Conservation (phyloP, 2,329 filamentous ascomycete genomes). For the Hymenoscyphus linearis region DNA sequence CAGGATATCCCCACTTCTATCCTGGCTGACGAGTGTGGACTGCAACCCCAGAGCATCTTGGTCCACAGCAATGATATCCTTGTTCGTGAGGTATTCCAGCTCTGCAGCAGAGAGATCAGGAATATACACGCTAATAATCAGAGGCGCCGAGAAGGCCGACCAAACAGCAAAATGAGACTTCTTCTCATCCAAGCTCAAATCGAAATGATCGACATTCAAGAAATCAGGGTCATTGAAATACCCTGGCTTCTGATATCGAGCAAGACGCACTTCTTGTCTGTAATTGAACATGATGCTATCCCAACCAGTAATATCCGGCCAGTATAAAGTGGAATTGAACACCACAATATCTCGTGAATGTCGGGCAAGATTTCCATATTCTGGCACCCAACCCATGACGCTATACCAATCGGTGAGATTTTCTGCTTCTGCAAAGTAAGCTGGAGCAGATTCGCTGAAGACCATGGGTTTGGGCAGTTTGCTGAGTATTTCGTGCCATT, state of each 20-base stretch:
- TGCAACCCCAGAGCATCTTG: constrained; percentile 30
- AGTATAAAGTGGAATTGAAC: constrained; percentile 25
- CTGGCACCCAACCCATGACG: constrained; percentile 41
- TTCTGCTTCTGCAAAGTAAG: constrained; percentile 45
- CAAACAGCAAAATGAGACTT: constrained; percentile 29
- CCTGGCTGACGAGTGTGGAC: constrained; percentile 41
- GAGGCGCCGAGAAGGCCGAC: constrained; percentile 26
- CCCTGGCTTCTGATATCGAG: constrained; percentile 32
- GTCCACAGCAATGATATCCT: constrained; percentile 26
- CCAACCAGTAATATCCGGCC: constrained; percentile 34
- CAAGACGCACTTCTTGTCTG: constrained; percentile 31
- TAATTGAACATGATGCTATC: constrained; percentile 45
- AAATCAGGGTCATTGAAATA: constrained; percentile 34
- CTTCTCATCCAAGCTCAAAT: constrained; percentile 24
- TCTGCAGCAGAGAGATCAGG: constrained; percentile 32
- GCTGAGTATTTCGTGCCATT: constrained; percentile 38
- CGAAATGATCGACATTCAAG: constrained; percentile 27
- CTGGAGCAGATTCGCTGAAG: constrained; percentile 36
- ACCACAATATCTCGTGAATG: constrained; percentile 31
- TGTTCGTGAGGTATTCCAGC: constrained; percentile 35
- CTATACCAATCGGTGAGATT: constrained; percentile 36
- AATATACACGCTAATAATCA: constrained; percentile 32
- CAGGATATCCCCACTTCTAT: constrained; percentile 40
- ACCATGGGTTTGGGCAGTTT: constrained; percentile 30
- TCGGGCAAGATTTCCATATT: constrained; percentile 34